Evolutionary conservation across 1,284 basidiomycete genomes (phyloP), one percentile per base, ranked within the genome.

Genomic region (Rhizoctonia solani): DNA sequence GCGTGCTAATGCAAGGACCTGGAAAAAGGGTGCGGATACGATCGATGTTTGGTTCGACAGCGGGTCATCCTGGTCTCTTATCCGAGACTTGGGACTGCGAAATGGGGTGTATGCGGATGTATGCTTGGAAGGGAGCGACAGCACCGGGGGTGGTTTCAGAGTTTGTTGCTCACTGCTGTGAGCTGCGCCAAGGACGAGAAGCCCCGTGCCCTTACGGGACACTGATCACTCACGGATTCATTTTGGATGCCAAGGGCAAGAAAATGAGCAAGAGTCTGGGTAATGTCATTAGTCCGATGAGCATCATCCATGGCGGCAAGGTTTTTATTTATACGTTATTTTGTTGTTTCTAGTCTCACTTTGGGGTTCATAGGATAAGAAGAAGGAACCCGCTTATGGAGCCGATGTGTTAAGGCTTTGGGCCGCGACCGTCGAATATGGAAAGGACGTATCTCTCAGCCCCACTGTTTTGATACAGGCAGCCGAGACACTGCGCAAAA

Each of bases 41-140:
- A 92, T 99, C 84, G 97, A 99, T 75, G 97, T 99, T 2, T 99
- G 97, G 97, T 99, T 99, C 73, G 97, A 99, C 79, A 96, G 93
- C 73, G 97, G 97, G 1, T 88, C 91, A 0, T 94, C 95, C 1
- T 99, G 97, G 97, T 87, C 92, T 0, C 85, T 93, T 78, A 80
- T 98, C 34, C 74, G 74, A 30, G 81, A 81, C 13, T 74, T 73
- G 53, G 73, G 71, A 55, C 68, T 72, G 72, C 68, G 46, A 56
- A 65, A 71, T 53, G 29, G 61, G 70, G 2, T 69, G 71, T 78
- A 86, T 34, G 92, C 95, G 0, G 94, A 99, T 74, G 83, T 98
- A 11, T 96, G 93, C 74, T 79, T 99, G 13, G 97, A 99, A 75
- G 97, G 97, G 9, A 92, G 92, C 0, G 97, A 99, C 97, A 99